phyloP scores from a whole-genome alignment of 306 rosid genomes.

The Cicer pinnatifidum region DNA sequence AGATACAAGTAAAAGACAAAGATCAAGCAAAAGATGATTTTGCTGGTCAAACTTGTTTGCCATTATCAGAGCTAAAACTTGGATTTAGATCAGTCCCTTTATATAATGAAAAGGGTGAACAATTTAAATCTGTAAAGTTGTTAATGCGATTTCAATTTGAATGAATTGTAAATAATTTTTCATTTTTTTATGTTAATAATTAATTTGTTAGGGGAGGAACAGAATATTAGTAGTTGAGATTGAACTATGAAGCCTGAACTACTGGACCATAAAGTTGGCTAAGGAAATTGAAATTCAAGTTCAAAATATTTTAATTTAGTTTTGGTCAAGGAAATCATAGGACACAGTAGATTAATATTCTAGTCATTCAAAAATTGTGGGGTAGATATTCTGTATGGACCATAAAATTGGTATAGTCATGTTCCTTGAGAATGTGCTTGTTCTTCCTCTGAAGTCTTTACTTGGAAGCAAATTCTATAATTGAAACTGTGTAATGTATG shows the following conservation, averaged over 20 bases:
- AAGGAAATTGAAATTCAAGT: background rate
- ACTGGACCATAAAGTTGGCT: no score
- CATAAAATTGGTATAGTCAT: constrained; percentile 61
- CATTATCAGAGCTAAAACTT: constrained; percentile 68
- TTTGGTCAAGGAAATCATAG: constrained; percentile 55
- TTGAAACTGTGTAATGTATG: no score
- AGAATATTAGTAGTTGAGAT: no score
- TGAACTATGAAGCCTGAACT: no score
- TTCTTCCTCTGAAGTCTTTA: no score
- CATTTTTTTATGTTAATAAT: no score
- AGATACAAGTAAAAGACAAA: constrained; percentile 72
- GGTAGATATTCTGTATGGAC: constrained; percentile 67
- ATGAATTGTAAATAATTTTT: constrained; percentile 30
- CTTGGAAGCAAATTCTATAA: no score
- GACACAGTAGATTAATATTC: constrained; percentile 41
- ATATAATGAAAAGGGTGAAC: constrained; percentile 66
- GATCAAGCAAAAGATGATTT: constrained; percentile 81
- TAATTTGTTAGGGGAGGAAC: no score
- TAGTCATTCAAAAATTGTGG: background rate
- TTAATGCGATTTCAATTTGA: constrained; percentile 60
- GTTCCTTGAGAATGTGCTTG: constrained; percentile 50
- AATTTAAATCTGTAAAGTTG: constrained; percentile 63
- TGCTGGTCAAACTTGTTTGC: constrained; percentile 90
- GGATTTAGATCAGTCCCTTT: constrained; percentile 85
- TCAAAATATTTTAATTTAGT: constrained; percentile 53